phyloP scores from a whole-genome alignment of 768 basidiomycete species.

The Kwoniella sp. region DNA sequence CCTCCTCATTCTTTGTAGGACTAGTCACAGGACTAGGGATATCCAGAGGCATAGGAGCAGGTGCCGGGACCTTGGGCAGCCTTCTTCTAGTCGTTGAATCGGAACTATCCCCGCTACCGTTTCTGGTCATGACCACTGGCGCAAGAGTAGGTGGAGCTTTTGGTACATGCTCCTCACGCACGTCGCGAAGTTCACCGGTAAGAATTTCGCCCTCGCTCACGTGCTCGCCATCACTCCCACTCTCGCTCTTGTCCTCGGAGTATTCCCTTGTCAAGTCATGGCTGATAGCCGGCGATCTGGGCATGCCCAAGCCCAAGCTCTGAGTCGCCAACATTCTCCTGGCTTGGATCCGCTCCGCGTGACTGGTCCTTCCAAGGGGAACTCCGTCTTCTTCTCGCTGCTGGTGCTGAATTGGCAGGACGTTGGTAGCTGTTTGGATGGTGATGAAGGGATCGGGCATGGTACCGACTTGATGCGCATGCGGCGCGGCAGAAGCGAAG shows the following conservation, averaged over 20 bases:
- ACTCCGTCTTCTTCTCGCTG: constrained; percentile 40
- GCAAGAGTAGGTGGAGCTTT: not conserved
- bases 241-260: constrained; percentile 1
- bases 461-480: constrained; percentile 47
- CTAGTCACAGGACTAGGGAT: constrained; percentile 50
- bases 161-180: not conserved
- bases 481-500: constrained; percentile 23
- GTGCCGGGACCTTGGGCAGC: constrained; percentile 45
- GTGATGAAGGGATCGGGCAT: constrained; percentile 55
- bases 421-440: constrained; percentile 49
- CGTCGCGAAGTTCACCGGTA: constrained; percentile 19
- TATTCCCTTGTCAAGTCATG: constrained; percentile 25
- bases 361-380: constrained; percentile 50
- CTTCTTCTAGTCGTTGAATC: constrained; percentile 23
- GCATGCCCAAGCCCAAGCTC: constrained; percentile 53
- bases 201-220: constrained; percentile 25
- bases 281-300: constrained; percentile 37
- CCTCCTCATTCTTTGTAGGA: constrained; percentile 22
- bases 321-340: constrained; percentile 53
- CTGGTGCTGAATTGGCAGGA: constrained; percentile 19
- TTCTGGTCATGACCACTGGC: constrained; percentile 1
- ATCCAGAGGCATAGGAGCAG: constrained; percentile 40
- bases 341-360: constrained; percentile 46
- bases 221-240: constrained; percentile 20
- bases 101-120: constrained; percentile 19